Evolutionary conservation across 352 stramenopile species (phyloP).

Genomic region (Phytopythium montanum): DNA sequence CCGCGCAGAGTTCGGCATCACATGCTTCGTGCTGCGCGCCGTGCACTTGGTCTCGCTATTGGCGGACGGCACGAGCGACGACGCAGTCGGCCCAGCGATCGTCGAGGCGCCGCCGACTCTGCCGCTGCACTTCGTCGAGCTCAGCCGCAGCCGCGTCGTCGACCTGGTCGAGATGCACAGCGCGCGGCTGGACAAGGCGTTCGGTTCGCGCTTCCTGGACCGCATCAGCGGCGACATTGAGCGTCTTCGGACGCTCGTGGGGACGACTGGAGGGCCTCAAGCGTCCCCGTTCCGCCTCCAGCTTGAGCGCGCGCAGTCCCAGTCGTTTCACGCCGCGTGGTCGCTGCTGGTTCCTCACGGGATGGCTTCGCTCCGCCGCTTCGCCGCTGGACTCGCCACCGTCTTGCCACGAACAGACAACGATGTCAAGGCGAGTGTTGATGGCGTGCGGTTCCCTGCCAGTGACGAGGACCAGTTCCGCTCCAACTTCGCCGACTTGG

Average conservation of each 20-base stretch:
- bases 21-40: slow-evolving; percentile 11
- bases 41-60: neutral
- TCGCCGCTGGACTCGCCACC: slow-evolving; percentile 20
- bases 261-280: neutral
- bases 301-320: slow-evolving; percentile 3
- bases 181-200: slow-evolving; percentile 17
- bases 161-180: slow-evolving; percentile 27
- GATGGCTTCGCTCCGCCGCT: slow-evolving; percentile 7
- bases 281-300: neutral
- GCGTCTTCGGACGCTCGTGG: slow-evolving; percentile 8
- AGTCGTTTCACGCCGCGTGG: slow-evolving; percentile 15
- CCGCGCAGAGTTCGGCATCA: slow-evolving; percentile 11
- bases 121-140: slow-evolving; percentile 17
- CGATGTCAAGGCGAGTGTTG: neutral
- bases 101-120: slow-evolving; percentile 10
- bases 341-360: slow-evolving; percentile 6
- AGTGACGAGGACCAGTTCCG: slow-evolving; percentile 10
- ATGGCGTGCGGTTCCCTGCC: slow-evolving; percentile 2
- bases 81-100: neutral
- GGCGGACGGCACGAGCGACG: neutral
- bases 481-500: slow-evolving; percentile 9
- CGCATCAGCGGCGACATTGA: slow-evolving; percentile 21
- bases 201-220: slow-evolving; percentile 20
- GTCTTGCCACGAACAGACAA: neutral
- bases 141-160: slow-evolving; percentile 12